A percentile compares a stretch with the other conserved stretches of the same genome.
These are phyloP conservation scores for Pichia sp. DNA, from an alignment of 1,139 yeast genomes.

Conservation along the genomic window DNA sequence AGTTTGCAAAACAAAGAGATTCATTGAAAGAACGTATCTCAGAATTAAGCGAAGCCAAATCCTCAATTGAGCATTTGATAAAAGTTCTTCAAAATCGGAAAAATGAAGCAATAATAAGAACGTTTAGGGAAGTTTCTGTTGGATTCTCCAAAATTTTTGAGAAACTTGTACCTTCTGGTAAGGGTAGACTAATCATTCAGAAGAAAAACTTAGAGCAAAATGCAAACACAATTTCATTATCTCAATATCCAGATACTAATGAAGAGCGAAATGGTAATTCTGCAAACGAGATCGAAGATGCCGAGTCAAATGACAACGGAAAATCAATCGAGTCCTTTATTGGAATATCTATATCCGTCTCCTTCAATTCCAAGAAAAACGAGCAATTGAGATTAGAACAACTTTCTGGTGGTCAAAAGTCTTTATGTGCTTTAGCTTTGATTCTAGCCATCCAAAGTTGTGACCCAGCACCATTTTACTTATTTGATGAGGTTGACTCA, in stretches of 20 bases:
- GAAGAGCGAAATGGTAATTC: conserved; percentile 24
- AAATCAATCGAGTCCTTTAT: conserved; percentile 46
- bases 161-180: conserved; percentile 78
- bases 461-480: conserved; percentile 95
- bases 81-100: conserved; percentile 71
- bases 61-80: conserved; percentile 70
- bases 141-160: conserved; percentile 74
- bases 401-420: conserved; percentile 93
- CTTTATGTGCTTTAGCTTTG: conserved; percentile 88
- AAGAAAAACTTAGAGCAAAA: conserved; percentile 33
- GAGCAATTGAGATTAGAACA: conserved; percentile 90
- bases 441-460: conserved; percentile 90
- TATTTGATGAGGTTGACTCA: conserved; percentile 95
- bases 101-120: conserved; percentile 73
- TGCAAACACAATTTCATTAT: conserved; percentile 16
- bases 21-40: conserved; percentile 59
- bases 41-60: conserved; percentile 68
- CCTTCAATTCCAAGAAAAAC: conserved; percentile 81
- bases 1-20: conserved; percentile 69
- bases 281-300: conserved; percentile 26
- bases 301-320: conserved; percentile 24
- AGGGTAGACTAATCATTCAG: conserved; percentile 69
- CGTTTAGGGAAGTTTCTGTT: conserved; percentile 71
- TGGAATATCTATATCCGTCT: conserved; percentile 85
- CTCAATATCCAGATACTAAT: conserved; percentile 22